Conservation (phyloP, 257 asterid species). For the Nicotiana benthamiana region DNA sequence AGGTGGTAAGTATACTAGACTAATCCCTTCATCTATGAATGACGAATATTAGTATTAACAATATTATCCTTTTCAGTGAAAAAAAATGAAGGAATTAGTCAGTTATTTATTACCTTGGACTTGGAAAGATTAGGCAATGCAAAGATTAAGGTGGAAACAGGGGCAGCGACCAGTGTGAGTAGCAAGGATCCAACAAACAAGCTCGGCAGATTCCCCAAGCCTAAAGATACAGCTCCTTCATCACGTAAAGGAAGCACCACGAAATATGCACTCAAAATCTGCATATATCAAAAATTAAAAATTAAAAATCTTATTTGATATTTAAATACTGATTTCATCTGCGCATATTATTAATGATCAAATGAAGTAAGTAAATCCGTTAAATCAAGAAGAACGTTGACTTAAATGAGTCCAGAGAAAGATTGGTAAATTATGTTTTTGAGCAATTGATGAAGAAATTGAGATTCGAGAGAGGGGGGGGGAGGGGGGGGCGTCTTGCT, state of each 20-base stretch:
- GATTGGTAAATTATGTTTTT: neutral
- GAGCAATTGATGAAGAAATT: neutral
- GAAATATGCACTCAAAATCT: conserved; percentile 93
- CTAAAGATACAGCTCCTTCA: conserved; percentile 97
- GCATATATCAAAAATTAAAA: conserved; percentile 20
- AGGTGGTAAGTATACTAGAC: neutral
- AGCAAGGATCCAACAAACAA: conserved; percentile 82
- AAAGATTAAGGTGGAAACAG: conserved; percentile 80
- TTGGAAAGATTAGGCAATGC: conserved; percentile 91
- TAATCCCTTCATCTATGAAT: neutral
- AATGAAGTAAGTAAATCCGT: neutral
- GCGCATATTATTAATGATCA: neutral
- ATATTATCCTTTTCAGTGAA: too few species aligned
- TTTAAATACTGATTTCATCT: too few species aligned
- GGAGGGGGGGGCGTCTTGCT: neutral
- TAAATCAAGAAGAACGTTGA: neutral
- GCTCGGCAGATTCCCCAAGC: conserved; percentile 68
- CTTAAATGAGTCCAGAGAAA: too few species aligned
- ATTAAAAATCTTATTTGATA: too few species aligned
- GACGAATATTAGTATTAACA: neutral
- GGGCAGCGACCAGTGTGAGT: conserved; percentile 88
- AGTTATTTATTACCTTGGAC: conserved; percentile 43
- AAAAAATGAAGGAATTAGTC: neutral
- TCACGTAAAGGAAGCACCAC: conserved; percentile 96
- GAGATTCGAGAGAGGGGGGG: too few species aligned